Conservation (phyloP, 2,329 filamentous ascomycete genomes). For the Botrytis paeoniae region DNA sequence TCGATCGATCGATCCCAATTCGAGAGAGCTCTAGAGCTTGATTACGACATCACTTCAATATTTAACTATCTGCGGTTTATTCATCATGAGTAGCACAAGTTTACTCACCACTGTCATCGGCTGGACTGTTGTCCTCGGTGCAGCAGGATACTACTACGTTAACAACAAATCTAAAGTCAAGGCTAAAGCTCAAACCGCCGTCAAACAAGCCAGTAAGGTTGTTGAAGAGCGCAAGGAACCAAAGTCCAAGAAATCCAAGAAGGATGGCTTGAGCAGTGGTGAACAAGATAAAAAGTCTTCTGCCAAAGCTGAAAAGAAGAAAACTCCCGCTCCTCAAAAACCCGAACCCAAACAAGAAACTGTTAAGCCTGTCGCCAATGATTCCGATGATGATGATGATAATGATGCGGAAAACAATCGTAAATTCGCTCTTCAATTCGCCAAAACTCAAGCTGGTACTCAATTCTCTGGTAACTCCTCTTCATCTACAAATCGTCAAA, state of each 20-base stretch:
- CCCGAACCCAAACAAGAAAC: conserved; percentile 13
- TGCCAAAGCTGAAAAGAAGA: conserved; percentile 31
- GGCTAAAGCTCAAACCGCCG: conserved; percentile 20
- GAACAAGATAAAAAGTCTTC: conserved; percentile 28
- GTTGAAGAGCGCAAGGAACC: conserved; percentile 30
- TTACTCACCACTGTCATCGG: conserved; percentile 40
- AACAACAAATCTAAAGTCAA: conserved; percentile 29
- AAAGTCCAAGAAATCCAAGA: conserved; percentile 32
- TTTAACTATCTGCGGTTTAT: neutral
- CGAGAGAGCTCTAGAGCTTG: conserved; percentile 16
- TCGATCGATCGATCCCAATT: conserved; percentile 3
- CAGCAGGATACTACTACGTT: conserved; percentile 35
- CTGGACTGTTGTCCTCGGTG: conserved; percentile 38
- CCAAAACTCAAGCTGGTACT: conserved; percentile 65
- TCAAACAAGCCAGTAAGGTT: conserved; percentile 27
- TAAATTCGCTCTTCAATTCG: conserved; percentile 74
- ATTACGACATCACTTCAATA: neutral
- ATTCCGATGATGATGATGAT: conserved; percentile 41
- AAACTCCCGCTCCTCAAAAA: conserved; percentile 18
- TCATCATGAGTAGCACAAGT: conserved; percentile 26
- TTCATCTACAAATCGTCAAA: conserved; percentile 42
- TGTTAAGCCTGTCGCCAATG: conserved; percentile 14
- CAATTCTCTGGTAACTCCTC: conserved; percentile 53
- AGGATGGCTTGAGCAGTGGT: conserved; percentile 30
- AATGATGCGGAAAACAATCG: conserved; percentile 57